Evolutionary conservation across 2,329 filamentous ascomycete genomes (phyloP).

Genomic region (Lecanosticta acicola): DNA sequence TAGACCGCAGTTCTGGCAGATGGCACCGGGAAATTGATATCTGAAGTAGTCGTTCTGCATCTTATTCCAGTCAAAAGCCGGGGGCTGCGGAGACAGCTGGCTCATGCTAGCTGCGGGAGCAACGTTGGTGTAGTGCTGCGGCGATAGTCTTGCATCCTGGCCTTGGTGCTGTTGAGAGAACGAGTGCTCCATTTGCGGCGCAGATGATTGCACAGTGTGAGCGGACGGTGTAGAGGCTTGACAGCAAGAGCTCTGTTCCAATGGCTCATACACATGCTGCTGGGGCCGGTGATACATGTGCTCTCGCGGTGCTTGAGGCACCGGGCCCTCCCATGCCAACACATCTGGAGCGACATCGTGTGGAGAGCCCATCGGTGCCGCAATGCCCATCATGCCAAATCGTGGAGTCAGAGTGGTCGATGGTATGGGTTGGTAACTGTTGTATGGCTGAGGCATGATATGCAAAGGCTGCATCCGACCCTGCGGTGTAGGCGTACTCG

Average conservation of each 20-base stretch:
- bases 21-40: constrained; percentile 30
- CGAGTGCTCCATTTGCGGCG: constrained; percentile 2
- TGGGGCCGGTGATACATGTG: constrained; percentile 5
- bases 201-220: constrained; percentile 10
- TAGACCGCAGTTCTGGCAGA: constrained; percentile 32
- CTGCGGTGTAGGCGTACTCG: constrained; percentile 12
- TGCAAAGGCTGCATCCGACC: constrained; percentile 10
- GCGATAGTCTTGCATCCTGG: constrained; percentile 4
- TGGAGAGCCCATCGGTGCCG: constrained; percentile 21
- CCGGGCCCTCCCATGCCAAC: constrained; percentile 25
- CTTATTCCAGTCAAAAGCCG: constrained; percentile 25
- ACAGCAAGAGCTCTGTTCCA: constrained; percentile 23
- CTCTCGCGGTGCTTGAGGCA: constrained; percentile 22
- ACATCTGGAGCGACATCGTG: constrained; percentile 18
- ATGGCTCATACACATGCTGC: constrained; percentile 14
- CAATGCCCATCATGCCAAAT: constrained; percentile 32
- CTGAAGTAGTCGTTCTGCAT: constrained; percentile 25
- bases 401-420: constrained; percentile 20
- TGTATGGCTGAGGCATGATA: constrained; percentile 12
- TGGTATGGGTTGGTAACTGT: constrained; percentile 10
- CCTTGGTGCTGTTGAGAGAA: constrained; percentile 8
- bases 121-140: not conserved
- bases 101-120: constrained; percentile 4
- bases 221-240: constrained; percentile 18
- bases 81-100: constrained; percentile 8